These are phyloP conservation scores for Cyclostephanos tholiformis DNA, from an alignment of 108 stramenopile species.

Conservation along the genomic window DNA sequence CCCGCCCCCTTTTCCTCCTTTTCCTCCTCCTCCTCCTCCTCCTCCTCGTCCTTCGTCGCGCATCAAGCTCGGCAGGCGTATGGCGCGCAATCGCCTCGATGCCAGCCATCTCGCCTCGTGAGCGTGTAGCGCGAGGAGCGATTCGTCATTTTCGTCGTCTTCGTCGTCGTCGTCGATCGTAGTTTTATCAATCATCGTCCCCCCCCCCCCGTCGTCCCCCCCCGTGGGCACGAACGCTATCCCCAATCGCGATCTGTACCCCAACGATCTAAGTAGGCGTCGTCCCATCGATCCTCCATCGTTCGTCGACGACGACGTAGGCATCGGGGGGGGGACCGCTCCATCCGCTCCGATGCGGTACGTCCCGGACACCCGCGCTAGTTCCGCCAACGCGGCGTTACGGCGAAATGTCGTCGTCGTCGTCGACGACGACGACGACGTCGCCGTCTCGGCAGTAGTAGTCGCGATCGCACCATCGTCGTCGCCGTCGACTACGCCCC, in stretches of 20 bases:
- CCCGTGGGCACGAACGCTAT: slow-evolving; percentile 51
- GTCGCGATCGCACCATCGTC: neutral
- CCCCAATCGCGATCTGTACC: slow-evolving; percentile 63
- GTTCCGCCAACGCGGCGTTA: slow-evolving; percentile 42
- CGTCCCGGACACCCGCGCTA: slow-evolving; percentile 22
- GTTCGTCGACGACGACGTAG: slow-evolving; percentile 1
- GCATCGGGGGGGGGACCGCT: too few relatives aligned
- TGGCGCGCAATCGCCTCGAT: slow-evolving; percentile 34
- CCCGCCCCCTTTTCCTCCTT: too few relatives aligned
- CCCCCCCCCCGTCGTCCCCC: neutral
- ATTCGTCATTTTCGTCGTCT: neutral
- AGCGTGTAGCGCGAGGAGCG: too few relatives aligned
- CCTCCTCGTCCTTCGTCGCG: neutral
- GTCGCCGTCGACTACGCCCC: neutral
- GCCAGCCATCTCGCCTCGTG: slow-evolving; percentile 17
- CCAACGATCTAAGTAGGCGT: slow-evolving; percentile 61
- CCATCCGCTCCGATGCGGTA: neutral
- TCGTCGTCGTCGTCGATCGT: neutral
- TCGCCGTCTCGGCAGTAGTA: neutral
- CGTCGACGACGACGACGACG: neutral
- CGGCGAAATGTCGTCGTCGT: too few relatives aligned
- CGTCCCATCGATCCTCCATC: slow-evolving; percentile 51
- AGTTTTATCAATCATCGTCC: neutral
- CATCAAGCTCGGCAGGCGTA: slow-evolving; percentile 28
- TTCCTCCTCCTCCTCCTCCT: neutral